Evolutionary conservation across 192 early-diverging fungal species (phyloP), one percentile per base, ranked within the genome.

Genomic region (Rhizophagus prolifer): DNA sequence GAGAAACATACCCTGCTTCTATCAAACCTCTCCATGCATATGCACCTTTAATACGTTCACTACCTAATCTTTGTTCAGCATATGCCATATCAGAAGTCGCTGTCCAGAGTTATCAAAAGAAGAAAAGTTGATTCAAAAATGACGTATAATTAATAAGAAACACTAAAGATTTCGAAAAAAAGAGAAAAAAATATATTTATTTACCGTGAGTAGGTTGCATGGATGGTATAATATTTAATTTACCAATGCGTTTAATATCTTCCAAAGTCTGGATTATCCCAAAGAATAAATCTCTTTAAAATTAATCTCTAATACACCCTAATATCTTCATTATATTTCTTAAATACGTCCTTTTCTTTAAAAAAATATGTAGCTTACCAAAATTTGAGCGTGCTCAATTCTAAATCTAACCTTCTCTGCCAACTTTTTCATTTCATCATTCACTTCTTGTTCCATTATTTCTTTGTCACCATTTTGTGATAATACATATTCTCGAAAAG

Each of bases 331-430:
- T n/a, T n/a, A n/a, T n/a, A n/a, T 12, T 30, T 30, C 31, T 21
- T 14, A 21, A 31, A 31, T 31, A 3, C 31, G 31, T 31, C 31
- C 31, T 31, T 19, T 19, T 36, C 4, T 38, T 16, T 19, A 41
- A 69, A 34, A 34, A 21, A 16, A 38, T 47, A 78, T 10, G 9
- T 28, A 4, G 76, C 25, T 38, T 46, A 86, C 85, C 58, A 90
- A 26, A 34, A 90, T 81, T 70, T 90, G 88, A 13, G 88, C 87
- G 72, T 90, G 88, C 71, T 90, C 88, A 30, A 90, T 89, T 28
- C 88, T 67, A 60, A 81, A 71, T 50, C 88, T 60, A 19, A 78
- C 23, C 25, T 75, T 69, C 26, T 74, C 54, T 60, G 26, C 72
- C 5, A 74, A 41, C 14, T 46, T 58, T 61, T 46, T 74, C 21